A percentile compares a stretch with the other conserved stretches of the same genome.
Conservation (phyloP, 495 filamentous ascomycete genomes). For the Talaromyces proteolyticus region DNA sequence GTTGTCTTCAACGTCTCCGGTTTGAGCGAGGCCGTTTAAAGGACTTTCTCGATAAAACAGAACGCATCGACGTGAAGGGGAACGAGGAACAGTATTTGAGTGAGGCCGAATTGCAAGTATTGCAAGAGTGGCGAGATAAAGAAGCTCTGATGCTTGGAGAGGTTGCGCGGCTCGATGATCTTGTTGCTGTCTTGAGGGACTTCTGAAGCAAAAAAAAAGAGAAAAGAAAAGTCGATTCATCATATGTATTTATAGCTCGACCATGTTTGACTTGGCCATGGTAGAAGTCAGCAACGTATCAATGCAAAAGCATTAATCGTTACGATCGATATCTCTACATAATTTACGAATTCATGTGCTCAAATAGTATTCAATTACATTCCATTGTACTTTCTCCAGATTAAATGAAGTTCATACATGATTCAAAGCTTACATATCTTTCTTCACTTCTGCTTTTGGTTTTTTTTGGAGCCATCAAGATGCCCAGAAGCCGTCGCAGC, state of each 20-base stretch:
- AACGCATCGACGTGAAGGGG: slow-evolving; percentile 76
- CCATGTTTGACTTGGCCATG: background rate
- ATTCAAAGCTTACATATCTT: background rate
- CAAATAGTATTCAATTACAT: too few species aligned
- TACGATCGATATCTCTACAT: too few species aligned
- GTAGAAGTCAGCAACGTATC: too few species aligned
- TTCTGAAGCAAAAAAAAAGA: slow-evolving; percentile 41
- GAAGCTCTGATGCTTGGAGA: slow-evolving; percentile 75
- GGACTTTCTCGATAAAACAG: slow-evolving; percentile 66
- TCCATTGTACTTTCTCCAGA: too few species aligned
- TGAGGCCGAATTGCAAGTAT: slow-evolving; percentile 56
- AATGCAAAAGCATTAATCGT: too few species aligned
- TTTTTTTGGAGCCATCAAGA: background rate
- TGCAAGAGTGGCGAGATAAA: slow-evolving; percentile 60
- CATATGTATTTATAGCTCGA: background rate
- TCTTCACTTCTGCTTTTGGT: background rate
- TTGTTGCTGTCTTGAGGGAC: slow-evolving; percentile 78
- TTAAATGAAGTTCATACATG: too few species aligned
- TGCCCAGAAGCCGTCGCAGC: background rate
- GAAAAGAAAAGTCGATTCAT: background rate
- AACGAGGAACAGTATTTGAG: slow-evolving; percentile 72
- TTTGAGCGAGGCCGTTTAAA: slow-evolving; percentile 62
- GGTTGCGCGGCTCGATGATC: slow-evolving; percentile 72
- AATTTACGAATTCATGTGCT: too few species aligned
- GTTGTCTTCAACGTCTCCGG: slow-evolving; percentile 68